Conservation (phyloP, 2,329 filamentous ascomycete genomes). For the Penicillium rolfsii region DNA sequence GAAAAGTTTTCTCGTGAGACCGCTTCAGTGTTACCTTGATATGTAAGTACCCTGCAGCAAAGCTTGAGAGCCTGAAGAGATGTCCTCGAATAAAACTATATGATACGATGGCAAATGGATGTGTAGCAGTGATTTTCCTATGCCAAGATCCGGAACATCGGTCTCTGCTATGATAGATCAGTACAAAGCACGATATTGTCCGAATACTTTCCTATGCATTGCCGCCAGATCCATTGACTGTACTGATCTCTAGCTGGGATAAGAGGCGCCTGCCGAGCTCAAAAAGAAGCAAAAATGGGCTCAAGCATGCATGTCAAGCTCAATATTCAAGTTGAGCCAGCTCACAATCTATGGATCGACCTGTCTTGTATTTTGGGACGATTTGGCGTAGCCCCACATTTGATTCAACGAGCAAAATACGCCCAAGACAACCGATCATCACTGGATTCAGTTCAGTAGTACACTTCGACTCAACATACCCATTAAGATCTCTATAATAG, state of each 20-base stretch:
- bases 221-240: background rate
- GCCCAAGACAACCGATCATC: background rate
- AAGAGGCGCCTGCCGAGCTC: background rate
- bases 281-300: background rate
- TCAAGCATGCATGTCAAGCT: background rate
- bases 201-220: background rate
- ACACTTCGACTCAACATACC: too few relatives aligned
- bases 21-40: background rate
- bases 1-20: background rate
- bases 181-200: background rate
- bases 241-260: too few relatives aligned
- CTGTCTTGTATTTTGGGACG: background rate
- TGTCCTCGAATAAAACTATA: background rate
- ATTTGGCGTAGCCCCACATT: background rate
- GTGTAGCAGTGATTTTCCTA: background rate
- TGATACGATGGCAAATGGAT: background rate
- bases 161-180: background rate
- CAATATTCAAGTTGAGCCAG: background rate
- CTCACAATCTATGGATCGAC: background rate
- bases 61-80: background rate
- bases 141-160: background rate
- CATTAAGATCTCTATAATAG: too few relatives aligned
- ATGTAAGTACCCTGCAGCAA: background rate
- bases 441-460: too few relatives aligned
- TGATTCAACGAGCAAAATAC: background rate